Conservation (phyloP, 2,329 filamentous ascomycete genomes). For the Coniochaeta prunicola region DNA sequence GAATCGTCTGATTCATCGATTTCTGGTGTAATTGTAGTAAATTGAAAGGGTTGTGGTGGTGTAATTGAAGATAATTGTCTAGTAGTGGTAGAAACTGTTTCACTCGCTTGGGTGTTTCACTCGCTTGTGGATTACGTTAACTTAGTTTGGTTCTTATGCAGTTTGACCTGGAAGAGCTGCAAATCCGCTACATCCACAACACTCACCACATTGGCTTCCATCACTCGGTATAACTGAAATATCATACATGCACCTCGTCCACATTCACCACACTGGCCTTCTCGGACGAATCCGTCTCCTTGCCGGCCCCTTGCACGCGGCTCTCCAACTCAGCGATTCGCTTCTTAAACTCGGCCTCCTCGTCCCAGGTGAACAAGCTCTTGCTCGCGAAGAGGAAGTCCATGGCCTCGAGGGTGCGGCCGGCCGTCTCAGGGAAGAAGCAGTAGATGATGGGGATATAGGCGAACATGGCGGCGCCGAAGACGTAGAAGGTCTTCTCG, state of each 20-base stretch:
- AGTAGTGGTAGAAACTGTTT: too few relatives aligned
- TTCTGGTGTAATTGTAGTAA: too few relatives aligned
- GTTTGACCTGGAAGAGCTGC: too few relatives aligned
- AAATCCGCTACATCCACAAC: too few relatives aligned
- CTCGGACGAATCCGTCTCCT: not conserved
- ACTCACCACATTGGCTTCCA: too few relatives aligned
- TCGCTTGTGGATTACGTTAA: too few relatives aligned
- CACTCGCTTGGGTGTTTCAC: too few relatives aligned
- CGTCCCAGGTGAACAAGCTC: slow-evolving; percentile 62
- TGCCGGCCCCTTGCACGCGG: not conserved
- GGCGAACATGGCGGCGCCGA: slow-evolving; percentile 59
- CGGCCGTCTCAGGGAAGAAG: slow-evolving; percentile 66
- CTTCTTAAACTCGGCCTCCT: not conserved
- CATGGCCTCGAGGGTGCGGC: slow-evolving; percentile 69
- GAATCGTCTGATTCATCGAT: too few relatives aligned
- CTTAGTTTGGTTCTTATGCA: too few relatives aligned
- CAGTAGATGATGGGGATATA: slow-evolving; percentile 66
- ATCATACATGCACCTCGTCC: not conserved
- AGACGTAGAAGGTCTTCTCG: slow-evolving; percentile 69
- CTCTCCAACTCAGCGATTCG: not conserved
- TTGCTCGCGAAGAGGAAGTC: slow-evolving; percentile 63
- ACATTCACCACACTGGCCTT: not conserved
- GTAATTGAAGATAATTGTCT: too few relatives aligned
- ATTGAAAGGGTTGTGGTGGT: too few relatives aligned
- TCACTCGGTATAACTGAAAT: too few relatives aligned